Conservation (phyloP, 768 basidiomycete genomes). For the Lepiota brunneoincarnata region DNA sequence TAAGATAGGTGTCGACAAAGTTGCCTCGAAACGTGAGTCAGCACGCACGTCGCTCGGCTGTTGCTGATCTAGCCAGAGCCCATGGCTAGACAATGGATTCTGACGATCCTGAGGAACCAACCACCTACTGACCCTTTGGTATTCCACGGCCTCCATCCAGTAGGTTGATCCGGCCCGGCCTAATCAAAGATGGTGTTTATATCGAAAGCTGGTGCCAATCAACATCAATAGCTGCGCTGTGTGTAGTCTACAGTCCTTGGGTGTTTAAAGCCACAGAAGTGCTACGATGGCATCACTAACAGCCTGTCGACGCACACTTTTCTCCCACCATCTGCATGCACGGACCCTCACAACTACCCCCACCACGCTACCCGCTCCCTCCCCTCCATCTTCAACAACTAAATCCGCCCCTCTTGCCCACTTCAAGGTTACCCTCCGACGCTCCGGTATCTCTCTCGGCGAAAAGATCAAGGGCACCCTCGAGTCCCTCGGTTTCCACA, state of each 20-base stretch:
- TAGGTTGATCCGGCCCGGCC: no score
- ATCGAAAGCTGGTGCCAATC: no score
- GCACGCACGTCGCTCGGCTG: no score
- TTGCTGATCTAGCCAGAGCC: no score
- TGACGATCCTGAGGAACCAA: no score
- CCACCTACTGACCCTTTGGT: no score
- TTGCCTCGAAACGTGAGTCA: no score
- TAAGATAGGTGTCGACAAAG: no score
- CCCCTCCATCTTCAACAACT: background rate
- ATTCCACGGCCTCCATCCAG: no score
- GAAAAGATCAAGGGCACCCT: conserved; percentile 70
- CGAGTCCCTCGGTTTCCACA: conserved; percentile 78
- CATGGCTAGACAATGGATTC: no score
- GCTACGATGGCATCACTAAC: conserved; percentile 6
- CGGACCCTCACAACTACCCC: conserved; percentile 12
- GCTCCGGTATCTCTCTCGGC: conserved; percentile 84
- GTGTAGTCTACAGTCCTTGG: background rate
- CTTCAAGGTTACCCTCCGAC: conserved; percentile 85
- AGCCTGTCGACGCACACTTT: background rate
- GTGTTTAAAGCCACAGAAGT: background rate
- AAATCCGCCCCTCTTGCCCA: conserved; percentile 51
- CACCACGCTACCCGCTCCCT: background rate
- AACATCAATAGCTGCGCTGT: no score
- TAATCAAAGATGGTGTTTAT: no score
- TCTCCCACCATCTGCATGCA: background rate